These are phyloP conservation scores for Stellera chamaejasme DNA, from an alignment of 345 rosid genomes.

Conservation along the genomic window DNA sequence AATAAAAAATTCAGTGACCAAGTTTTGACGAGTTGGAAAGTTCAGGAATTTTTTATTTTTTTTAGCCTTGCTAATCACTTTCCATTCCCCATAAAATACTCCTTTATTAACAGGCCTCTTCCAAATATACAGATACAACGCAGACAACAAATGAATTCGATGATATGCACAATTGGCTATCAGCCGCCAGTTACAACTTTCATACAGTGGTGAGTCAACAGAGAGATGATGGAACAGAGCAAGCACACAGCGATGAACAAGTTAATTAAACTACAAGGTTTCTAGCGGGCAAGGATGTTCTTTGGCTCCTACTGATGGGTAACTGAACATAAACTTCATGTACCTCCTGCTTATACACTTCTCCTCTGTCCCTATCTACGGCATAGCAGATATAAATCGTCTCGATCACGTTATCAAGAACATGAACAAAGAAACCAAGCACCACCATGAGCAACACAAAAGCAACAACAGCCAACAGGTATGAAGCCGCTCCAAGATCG, in stretches of 20 bases:
- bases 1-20: no score
- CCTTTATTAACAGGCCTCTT: constrained; percentile 28
- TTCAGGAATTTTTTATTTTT: not conserved
- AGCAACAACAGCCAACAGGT: constrained; percentile 50
- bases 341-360: constrained; percentile 75
- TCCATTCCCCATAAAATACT: constrained; percentile 1
- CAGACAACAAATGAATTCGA: constrained; percentile 6
- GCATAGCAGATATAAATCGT: constrained; percentile 79
- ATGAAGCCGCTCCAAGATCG: constrained; percentile 49
- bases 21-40: constrained; percentile 5
- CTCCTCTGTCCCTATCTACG: constrained; percentile 74
- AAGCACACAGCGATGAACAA: constrained; percentile 6
- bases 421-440: constrained; percentile 63
- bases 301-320: constrained; percentile 57
- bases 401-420: constrained; percentile 82
- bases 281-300: constrained; percentile 26
- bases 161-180: constrained; percentile 21
- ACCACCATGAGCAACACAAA: constrained; percentile 51
- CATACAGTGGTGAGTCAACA: constrained; percentile 11
- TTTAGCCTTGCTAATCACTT: no score
- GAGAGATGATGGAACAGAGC: constrained; percentile 1
- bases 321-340: constrained; percentile 80
- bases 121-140: constrained; percentile 15
- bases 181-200: constrained; percentile 9
- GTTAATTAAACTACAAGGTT: constrained; percentile 31